Conservation (phyloP, 192 early-diverging fungal genomes). For the Linnemannia hyalina region DNA sequence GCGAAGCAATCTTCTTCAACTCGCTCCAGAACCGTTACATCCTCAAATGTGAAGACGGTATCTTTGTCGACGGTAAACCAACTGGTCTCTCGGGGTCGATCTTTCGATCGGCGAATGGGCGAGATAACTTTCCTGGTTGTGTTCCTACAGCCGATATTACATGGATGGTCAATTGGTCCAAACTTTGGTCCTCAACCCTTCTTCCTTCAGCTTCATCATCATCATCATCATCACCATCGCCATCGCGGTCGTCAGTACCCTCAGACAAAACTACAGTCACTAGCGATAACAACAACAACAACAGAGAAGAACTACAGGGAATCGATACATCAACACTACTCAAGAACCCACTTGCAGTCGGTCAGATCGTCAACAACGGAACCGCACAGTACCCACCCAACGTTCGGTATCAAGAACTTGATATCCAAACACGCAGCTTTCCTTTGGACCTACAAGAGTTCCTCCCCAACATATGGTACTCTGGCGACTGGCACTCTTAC, state of each 20-base stretch:
- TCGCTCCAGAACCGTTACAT: slow-evolving; percentile 62
- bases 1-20: slow-evolving; percentile 60
- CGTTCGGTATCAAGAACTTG: slow-evolving; percentile 64
- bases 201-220: not conserved
- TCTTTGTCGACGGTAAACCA: slow-evolving; percentile 59
- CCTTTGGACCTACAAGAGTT: slow-evolving; percentile 54
- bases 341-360: slow-evolving; percentile 60
- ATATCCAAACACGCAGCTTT: slow-evolving; percentile 39
- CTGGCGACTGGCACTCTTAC: slow-evolving; percentile 44
- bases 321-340: slow-evolving; percentile 4
- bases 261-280: not conserved
- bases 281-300: not conserved
- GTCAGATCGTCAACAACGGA: slow-evolving; percentile 64
- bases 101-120: slow-evolving; percentile 52
- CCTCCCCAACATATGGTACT: slow-evolving; percentile 60
- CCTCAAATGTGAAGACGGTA: slow-evolving; percentile 61
- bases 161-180: slow-evolving; percentile 51
- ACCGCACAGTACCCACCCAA: slow-evolving; percentile 42
- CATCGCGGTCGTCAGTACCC: too few relatives aligned
- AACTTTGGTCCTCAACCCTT: not conserved
- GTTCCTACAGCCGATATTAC: slow-evolving; percentile 56
- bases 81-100: slow-evolving; percentile 58
- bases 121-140: slow-evolving; percentile 63
- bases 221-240: not conserved
- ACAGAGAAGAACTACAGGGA: not conserved